These are phyloP conservation scores for Colletotrichum somersetense DNA, from an alignment of 2,329 filamentous ascomycete species.

Conservation along the genomic window DNA sequence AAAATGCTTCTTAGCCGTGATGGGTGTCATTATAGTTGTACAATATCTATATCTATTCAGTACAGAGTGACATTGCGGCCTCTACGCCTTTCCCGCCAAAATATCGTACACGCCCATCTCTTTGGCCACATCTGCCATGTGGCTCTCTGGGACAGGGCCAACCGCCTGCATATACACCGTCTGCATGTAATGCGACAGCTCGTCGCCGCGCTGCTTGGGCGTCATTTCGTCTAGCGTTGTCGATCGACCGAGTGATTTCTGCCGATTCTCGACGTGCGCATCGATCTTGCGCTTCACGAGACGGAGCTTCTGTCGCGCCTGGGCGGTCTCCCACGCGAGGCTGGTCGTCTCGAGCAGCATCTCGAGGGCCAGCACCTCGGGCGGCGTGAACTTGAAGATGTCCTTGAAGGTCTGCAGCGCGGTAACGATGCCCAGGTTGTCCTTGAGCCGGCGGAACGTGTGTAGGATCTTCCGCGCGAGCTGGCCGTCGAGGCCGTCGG, in stretches of 20 bases:
- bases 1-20: conserved; percentile 16
- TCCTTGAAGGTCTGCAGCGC: conserved; percentile 59
- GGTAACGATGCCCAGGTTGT: conserved; percentile 60
- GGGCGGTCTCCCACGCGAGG: conserved; percentile 57
- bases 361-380: conserved; percentile 62
- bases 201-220: conserved; percentile 52
- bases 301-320: conserved; percentile 57
- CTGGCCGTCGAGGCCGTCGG: conserved; percentile 59
- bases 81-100: conserved; percentile 22
- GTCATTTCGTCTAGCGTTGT: conserved; percentile 53
- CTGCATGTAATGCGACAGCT: conserved; percentile 59
- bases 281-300: conserved; percentile 59
- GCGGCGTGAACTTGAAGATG: conserved; percentile 58
- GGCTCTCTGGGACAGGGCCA: conserved; percentile 43
- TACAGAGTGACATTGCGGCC: conserved; percentile 24
- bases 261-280: conserved; percentile 42
- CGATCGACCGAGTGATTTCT: conserved; percentile 45
- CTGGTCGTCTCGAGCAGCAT: conserved; percentile 60
- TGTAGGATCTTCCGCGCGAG: conserved; percentile 64
- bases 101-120: conserved; percentile 60
- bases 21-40: conserved; percentile 34
- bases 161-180: conserved; percentile 52
- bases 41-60: conserved; percentile 24
- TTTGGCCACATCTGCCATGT: conserved; percentile 51
- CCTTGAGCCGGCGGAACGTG: conserved; percentile 61